These are phyloP conservation scores for Aquilaria agallochum DNA, from an alignment of 441 rosid genomes.

Conservation along the genomic window DNA sequence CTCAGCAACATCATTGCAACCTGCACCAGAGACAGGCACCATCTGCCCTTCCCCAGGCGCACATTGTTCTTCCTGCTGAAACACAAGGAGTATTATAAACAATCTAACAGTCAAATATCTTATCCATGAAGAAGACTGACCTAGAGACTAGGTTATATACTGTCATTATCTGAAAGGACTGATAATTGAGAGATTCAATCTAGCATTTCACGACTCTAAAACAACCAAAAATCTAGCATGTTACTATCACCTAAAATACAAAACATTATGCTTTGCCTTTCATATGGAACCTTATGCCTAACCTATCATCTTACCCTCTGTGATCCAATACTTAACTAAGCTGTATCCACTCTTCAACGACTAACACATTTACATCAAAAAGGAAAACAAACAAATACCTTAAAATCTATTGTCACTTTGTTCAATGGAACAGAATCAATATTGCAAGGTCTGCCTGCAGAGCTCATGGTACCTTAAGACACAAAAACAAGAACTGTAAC, in stretches of 20 bases:
- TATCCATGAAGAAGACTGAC: no score
- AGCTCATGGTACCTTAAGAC: slow-evolving; percentile 17
- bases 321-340: no score
- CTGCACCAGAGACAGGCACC: slow-evolving; percentile 23
- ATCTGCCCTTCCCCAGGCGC: slow-evolving; percentile 22
- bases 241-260: no score
- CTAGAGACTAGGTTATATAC: no score
- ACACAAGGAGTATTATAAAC: slow-evolving; percentile 8
- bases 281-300: no score
- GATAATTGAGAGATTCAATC: no score
- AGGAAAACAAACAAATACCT: slow-evolving; percentile 34
- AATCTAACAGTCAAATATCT: neutral
- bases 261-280: no score
- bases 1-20: slow-evolving; percentile 26
- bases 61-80: slow-evolving; percentile 25
- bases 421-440: slow-evolving; percentile 21
- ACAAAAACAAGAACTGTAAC: slow-evolving; percentile 20
- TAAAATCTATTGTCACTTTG: slow-evolving; percentile 17
- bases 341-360: no score
- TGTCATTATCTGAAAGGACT: no score
- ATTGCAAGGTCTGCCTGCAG: slow-evolving; percentile 19
- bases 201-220: no score
- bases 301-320: no score
- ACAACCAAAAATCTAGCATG: no score
- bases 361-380: neutral